phyloP scores from a whole-genome alignment of 331 rosid genomes.

The Phaseolus coccineus region DNA sequence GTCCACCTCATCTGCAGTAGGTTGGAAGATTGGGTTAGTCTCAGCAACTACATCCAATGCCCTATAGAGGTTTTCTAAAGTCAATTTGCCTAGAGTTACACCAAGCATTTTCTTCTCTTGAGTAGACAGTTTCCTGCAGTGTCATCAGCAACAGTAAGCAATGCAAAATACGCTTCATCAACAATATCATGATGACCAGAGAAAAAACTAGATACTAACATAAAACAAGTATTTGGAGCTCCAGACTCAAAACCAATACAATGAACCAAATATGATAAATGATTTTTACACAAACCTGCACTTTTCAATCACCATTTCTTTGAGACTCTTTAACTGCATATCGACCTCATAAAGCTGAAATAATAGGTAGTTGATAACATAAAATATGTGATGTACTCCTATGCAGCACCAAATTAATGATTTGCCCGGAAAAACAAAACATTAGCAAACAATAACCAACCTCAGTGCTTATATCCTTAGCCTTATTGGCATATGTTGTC shows the following conservation, averaged over 20 bases:
- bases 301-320: conserved; percentile 59
- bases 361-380: conserved; percentile 43
- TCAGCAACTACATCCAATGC: conserved; percentile 75
- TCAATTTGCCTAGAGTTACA: conserved; percentile 56
- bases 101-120: conserved; percentile 67
- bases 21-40: conserved; percentile 68
- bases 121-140: conserved; percentile 62
- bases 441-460: conserved; percentile 52
- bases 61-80: conserved; percentile 63
- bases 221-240: conserved; percentile 7
- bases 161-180: conserved; percentile 20
- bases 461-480: conserved; percentile 63
- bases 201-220: background rate
- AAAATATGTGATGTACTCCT: conserved; percentile 27
- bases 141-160: conserved; percentile 12
- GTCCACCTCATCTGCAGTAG: conserved; percentile 62
- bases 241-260: conserved; percentile 12
- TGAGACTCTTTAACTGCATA: conserved; percentile 54
- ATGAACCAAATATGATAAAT: conserved; percentile 20
- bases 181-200: background rate
- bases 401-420: conserved; percentile 27
- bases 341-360: conserved; percentile 65
- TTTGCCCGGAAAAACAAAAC: conserved; percentile 35
- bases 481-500: conserved; percentile 62
- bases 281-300: conserved; percentile 67